A percentile compares a stretch with the other conserved stretches of the same genome.
Evolutionary conservation across 148 eudicot species (phyloP).

Genomic region (Rhododendron simsii): DNA sequence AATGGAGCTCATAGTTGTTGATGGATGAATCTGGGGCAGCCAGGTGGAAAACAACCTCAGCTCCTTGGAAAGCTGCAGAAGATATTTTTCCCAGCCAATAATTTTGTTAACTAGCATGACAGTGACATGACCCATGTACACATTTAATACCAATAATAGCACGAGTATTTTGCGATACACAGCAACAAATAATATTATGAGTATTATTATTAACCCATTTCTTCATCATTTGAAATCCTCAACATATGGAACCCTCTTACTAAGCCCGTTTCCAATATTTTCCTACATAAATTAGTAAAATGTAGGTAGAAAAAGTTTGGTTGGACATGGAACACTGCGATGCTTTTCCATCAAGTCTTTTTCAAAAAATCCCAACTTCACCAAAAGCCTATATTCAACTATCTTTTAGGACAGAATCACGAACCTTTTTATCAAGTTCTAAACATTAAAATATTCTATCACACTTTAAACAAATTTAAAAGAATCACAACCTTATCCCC

Average conservation of each 20-base stretch:
- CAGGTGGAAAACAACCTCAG: conserved; percentile 96
- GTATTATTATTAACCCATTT: not conserved
- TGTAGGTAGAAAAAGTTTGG: not conserved
- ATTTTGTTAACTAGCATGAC: not conserved
- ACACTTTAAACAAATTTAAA: not conserved
- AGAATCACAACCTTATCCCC: not conserved
- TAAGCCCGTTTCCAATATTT: not conserved
- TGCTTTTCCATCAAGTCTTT: not conserved
- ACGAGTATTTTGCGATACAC: not conserved
- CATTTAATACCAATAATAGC: not conserved
- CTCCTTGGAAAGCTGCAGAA: conserved; percentile 76
- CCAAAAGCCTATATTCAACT: not conserved
- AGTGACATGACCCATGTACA: not conserved
- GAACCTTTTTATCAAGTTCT: not conserved
- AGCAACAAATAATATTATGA: not conserved
- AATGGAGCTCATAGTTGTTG: conserved; percentile 71
- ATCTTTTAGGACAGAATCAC: not conserved
- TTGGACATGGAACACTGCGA: not conserved
- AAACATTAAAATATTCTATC: not conserved
- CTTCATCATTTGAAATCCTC: not conserved
- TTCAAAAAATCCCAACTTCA: not conserved
- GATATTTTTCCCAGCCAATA: not conserved
- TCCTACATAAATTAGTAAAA: not conserved
- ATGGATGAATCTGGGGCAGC: conserved; percentile 98
- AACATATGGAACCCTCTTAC: not conserved